phyloP scores from a whole-genome alignment of 1,284 basidiomycete genomes.

The Ceratobasidium sp. region DNA sequence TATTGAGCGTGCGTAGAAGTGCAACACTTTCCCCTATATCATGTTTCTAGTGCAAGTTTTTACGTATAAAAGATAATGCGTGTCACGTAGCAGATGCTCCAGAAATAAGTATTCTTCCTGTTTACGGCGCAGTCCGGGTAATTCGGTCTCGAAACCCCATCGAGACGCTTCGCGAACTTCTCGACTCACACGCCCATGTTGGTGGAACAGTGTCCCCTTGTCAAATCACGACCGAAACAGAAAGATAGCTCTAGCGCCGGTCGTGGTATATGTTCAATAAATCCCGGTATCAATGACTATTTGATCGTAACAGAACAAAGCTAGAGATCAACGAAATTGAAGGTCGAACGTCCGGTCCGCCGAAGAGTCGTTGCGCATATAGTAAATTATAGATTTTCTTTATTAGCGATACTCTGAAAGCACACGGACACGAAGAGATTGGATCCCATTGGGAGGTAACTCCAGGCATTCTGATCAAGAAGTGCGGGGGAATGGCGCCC shows the following conservation, averaged over 20 bases:
- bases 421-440: not conserved
- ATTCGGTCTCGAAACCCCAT: slow-evolving; percentile 19
- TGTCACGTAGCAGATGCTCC: not conserved
- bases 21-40: too few relatives aligned
- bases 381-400: not conserved
- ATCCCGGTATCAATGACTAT: not conserved
- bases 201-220: not conserved
- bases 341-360: not conserved
- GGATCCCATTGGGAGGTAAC: not conserved
- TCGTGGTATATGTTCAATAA: not conserved
- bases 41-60: too few relatives aligned
- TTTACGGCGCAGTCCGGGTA: not conserved
- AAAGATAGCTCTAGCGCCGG: not conserved
- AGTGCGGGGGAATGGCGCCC: not conserved
- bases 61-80: too few relatives aligned
- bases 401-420: not conserved
- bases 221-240: not conserved
- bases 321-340: not conserved
- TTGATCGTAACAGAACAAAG: not conserved
- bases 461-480: slow-evolving; percentile 14
- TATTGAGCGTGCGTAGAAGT: too few relatives aligned
- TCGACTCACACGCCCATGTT: slow-evolving; percentile 24
- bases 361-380: not conserved
- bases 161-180: slow-evolving; percentile 6
- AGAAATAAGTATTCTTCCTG: not conserved